These are phyloP conservation scores for Fusarium sp. DNA, from an alignment of 2,329 filamentous ascomycete species.

Conservation along the genomic window DNA sequence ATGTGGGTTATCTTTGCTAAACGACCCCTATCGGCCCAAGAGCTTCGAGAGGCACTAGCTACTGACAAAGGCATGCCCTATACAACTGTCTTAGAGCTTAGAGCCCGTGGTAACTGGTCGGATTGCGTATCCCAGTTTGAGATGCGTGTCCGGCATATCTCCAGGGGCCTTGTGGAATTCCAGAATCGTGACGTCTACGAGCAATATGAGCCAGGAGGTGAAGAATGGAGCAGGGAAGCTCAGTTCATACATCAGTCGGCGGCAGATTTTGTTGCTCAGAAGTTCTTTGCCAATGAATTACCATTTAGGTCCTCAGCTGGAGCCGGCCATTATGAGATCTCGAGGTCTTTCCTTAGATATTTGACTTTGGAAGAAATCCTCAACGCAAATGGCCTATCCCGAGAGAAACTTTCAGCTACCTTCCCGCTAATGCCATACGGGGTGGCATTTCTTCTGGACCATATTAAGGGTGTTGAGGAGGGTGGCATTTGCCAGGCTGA, in stretches of 20 bases:
- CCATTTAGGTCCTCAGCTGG: rapidly evolving
- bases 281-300: rapidly evolving
- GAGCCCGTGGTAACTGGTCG: rapidly evolving
- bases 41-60: not conserved
- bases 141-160: not conserved
- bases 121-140: rapidly evolving
- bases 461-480: not conserved
- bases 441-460: rapidly evolving
- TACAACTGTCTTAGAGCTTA: not conserved
- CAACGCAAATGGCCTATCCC: rapidly evolving
- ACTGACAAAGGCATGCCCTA: not conserved
- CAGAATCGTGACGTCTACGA: not conserved
- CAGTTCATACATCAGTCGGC: not conserved
- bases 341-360: not conserved
- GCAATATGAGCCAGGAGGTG: not conserved
- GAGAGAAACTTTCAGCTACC: rapidly evolving
- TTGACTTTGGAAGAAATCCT: rapidly evolving
- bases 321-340: not conserved
- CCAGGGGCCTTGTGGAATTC: not conserved
- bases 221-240: not conserved
- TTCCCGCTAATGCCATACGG: not conserved
- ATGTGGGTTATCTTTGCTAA: not conserved
- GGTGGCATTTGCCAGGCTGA: rapidly evolving
- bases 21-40: not conserved
- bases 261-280: not conserved